Percentiles rank a stretch among this genome's conserved stretches.
Conservation (phyloP, 768 basidiomycete species). For the Suillus discolor region DNA sequence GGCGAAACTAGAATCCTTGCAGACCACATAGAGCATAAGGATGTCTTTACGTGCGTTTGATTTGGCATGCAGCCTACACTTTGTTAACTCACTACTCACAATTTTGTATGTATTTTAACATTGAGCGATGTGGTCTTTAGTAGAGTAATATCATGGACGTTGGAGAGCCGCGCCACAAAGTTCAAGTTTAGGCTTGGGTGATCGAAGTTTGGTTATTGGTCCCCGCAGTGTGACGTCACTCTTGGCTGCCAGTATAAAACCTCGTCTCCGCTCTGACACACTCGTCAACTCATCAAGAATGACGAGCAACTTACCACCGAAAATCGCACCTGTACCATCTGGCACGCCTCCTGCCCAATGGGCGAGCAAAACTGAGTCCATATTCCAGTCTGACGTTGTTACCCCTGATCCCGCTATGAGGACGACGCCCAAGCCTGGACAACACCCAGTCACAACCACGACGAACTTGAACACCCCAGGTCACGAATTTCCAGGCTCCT, state of each 20-base stretch:
- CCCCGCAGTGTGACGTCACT: constrained; percentile 3
- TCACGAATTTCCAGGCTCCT: constrained; percentile 14
- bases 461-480: constrained; percentile 9
- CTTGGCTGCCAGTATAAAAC: constrained; percentile 1
- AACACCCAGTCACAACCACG: background rate
- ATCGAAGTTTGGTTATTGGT: background rate
- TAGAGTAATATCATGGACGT: background rate
- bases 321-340: constrained; percentile 19
- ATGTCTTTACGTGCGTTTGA: background rate
- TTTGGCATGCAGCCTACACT: background rate
- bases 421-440: background rate
- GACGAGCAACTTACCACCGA: constrained; percentile 15
- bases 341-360: constrained; percentile 22
- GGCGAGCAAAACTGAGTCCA: constrained; percentile 17
- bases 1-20: constrained; percentile 29
- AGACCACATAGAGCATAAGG: background rate
- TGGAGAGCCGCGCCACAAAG: background rate
- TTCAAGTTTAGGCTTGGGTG: background rate
- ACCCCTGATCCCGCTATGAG: constrained; percentile 11
- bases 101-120: background rate
- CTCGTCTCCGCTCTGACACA: background rate
- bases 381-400: constrained; percentile 16
- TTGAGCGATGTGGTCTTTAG: background rate
- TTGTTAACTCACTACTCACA: background rate
- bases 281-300: background rate